These are phyloP conservation scores for Glarea lozoyensis DNA, from an alignment of 495 filamentous ascomycete species.

Conservation along the genomic window DNA sequence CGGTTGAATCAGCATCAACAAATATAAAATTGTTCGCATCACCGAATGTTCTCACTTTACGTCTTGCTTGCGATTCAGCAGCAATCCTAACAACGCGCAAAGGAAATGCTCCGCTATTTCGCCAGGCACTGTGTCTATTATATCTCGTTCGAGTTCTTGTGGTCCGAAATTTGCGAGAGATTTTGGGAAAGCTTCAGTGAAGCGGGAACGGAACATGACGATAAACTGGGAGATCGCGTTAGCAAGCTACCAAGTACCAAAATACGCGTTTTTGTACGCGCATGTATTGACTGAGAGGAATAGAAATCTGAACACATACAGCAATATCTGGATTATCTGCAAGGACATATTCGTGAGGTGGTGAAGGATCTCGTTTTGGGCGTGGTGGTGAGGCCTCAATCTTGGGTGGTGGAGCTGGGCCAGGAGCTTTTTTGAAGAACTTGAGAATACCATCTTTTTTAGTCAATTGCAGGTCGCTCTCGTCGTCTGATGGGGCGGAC, in stretches of 20 bases:
- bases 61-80: constrained; percentile 95
- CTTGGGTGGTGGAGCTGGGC: constrained; percentile 23
- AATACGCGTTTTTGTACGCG: constrained; percentile 26
- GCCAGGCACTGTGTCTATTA: constrained; percentile 66
- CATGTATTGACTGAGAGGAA: constrained; percentile 19
- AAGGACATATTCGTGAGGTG: constrained; percentile 79
- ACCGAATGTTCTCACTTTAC: constrained; percentile 66
- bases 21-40: constrained; percentile 8
- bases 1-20: neutral
- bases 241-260: constrained; percentile 28
- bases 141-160: constrained; percentile 86
- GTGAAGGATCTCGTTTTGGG: constrained; percentile 66
- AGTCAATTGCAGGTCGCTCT: constrained; percentile 37
- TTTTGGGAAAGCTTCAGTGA: constrained; percentile 79
- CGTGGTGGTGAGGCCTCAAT: constrained; percentile 49
- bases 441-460: constrained; percentile 44
- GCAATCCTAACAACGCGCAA: constrained; percentile 77
- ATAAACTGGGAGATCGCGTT: constrained; percentile 60
- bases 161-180: constrained; percentile 82
- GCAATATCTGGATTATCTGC: constrained; percentile 84
- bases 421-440: constrained; percentile 43
- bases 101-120: constrained; percentile 80
- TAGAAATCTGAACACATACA: constrained; percentile 45
- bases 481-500: constrained; percentile 42
- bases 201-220: constrained; percentile 93